A percentile compares a stretch with the other conserved stretches of the same genome.
These are phyloP conservation scores for Amanita phalloides DNA, from an alignment of 768 basidiomycete species.

Conservation along the genomic window DNA sequence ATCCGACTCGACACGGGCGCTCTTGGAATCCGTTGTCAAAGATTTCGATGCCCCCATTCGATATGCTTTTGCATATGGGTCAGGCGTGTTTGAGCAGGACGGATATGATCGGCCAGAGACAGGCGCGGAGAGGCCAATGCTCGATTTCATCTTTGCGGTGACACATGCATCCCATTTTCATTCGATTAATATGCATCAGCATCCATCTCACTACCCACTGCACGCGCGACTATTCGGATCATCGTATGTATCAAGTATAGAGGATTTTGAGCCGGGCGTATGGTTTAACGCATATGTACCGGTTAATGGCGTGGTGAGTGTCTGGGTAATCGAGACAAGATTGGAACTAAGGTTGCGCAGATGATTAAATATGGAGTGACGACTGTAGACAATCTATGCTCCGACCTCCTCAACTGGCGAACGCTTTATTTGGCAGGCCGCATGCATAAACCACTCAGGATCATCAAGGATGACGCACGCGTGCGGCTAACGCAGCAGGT, in stretches of 20 bases:
- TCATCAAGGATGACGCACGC: slow-evolving; percentile 87
- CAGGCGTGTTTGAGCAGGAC: slow-evolving; percentile 90
- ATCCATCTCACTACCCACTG: slow-evolving; percentile 85
- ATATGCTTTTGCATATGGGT: slow-evolving; percentile 97
- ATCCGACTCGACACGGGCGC: slow-evolving; percentile 64
- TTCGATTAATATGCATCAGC: slow-evolving; percentile 88
- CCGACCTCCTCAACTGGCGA: slow-evolving; percentile 88
- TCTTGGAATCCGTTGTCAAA: slow-evolving; percentile 70
- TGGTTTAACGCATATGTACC: slow-evolving; percentile 95
- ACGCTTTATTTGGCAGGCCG: slow-evolving; percentile 90
- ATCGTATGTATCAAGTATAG: slow-evolving; percentile 67
- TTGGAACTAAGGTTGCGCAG: slow-evolving; percentile 26
- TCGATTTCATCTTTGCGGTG: slow-evolving; percentile 96
- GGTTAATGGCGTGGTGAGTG: slow-evolving; percentile 73
- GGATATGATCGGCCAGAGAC: slow-evolving; percentile 42
- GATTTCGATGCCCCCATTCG: slow-evolving; percentile 86
- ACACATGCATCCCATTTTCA: slow-evolving; percentile 92
- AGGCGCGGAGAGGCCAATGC: slow-evolving; percentile 50
- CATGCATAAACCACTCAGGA: slow-evolving; percentile 94
- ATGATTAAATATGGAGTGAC: slow-evolving; percentile 96
- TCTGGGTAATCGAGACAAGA: background rate
- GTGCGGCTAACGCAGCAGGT: slow-evolving; percentile 89
- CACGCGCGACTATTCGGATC: slow-evolving; percentile 81
- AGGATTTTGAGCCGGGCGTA: slow-evolving; percentile 72
- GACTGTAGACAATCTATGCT: slow-evolving; percentile 79